These are phyloP conservation scores for Pseudogymnoascus sp. DNA, from an alignment of 2,329 filamentous ascomycete species.

Conservation along the genomic window DNA sequence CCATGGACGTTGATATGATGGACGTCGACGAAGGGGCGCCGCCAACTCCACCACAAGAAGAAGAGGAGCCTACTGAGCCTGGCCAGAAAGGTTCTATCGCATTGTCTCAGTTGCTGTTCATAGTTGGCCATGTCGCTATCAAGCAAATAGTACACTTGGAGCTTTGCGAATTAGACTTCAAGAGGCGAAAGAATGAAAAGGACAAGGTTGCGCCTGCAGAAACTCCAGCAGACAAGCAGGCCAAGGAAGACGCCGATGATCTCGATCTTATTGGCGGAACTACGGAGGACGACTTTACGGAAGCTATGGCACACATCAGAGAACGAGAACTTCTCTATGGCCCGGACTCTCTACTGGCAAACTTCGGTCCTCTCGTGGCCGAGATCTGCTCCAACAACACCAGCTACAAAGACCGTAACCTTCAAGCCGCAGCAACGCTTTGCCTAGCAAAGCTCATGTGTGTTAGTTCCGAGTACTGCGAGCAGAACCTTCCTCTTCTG, in stretches of 20 bases:
- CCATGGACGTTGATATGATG: conserved; percentile 20
- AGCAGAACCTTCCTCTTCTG: conserved; percentile 80
- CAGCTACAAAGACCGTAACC: conserved; percentile 76
- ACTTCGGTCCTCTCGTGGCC: conserved; percentile 83
- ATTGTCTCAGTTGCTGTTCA: conserved; percentile 85
- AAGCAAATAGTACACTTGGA: conserved; percentile 99
- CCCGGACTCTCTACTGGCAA: conserved; percentile 71
- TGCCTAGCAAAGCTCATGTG: conserved; percentile 99
- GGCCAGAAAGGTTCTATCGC: conserved; percentile 64
- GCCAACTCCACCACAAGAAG: conserved; percentile 25
- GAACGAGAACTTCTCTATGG: conserved; percentile 81
- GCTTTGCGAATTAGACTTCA: conserved; percentile 95
- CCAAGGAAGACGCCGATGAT: conserved; percentile 70
- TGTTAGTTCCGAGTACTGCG: conserved; percentile 92
- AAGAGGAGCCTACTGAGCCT: conserved; percentile 27
- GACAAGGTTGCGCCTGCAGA: conserved; percentile 54
- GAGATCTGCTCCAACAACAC: conserved; percentile 96
- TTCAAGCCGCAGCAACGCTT: conserved; percentile 87
- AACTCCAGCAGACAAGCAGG: conserved; percentile 42
- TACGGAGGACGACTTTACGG: conserved; percentile 86
- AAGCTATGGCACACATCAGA: conserved; percentile 75
- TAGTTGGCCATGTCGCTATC: conserved; percentile 92
- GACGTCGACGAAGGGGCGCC: conserved; percentile 26
- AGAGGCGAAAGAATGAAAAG: conserved; percentile 85
- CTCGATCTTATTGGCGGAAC: conserved; percentile 95